A percentile compares a stretch with the other conserved stretches of the same genome.
phyloP scores from a whole-genome alignment of 2,329 filamentous ascomycete species.

The Teratosphaeria viscida region DNA sequence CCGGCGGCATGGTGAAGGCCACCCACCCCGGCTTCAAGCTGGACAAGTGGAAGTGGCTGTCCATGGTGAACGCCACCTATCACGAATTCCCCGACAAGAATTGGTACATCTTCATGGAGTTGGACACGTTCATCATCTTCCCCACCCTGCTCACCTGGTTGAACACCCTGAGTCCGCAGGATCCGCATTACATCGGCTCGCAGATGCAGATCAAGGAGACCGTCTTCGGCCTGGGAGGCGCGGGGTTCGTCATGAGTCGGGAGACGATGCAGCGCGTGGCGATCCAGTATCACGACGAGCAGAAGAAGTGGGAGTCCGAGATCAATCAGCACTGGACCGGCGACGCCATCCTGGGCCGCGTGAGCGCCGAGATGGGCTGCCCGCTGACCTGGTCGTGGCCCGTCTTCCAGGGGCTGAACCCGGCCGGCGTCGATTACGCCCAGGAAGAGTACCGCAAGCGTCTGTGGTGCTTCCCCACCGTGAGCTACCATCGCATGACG shows the following conservation, averaged over 20 bases:
- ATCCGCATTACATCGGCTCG: conserved; percentile 44
- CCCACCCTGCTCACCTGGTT: conserved; percentile 45
- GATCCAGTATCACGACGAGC: conserved; percentile 30
- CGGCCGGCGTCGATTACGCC: conserved; percentile 29
- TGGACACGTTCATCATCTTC: conserved; percentile 49
- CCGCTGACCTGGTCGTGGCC: conserved; percentile 33
- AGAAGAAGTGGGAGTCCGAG: conserved; percentile 31
- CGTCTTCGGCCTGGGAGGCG: conserved; percentile 32
- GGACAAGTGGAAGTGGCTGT: conserved; percentile 45
- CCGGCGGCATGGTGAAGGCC: conserved; percentile 14
- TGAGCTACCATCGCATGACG: conserved; percentile 27
- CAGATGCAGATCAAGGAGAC: conserved; percentile 38
- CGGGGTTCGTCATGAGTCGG: conserved; percentile 34
- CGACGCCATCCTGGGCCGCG: conserved; percentile 42
- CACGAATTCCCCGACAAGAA: conserved; percentile 36
- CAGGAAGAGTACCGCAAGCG: conserved; percentile 12
- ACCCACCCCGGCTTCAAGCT: conserved; percentile 26
- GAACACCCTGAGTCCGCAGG: conserved; percentile 35
- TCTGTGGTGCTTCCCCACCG: conserved; percentile 34
- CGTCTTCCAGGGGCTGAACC: conserved; percentile 34
- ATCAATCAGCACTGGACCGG: conserved; percentile 43
- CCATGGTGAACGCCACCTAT: conserved; percentile 33
- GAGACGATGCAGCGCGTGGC: conserved; percentile 25
- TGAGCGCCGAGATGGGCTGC: conserved; percentile 35
- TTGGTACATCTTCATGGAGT: conserved; percentile 52